Percentiles rank a stretch among this genome's conserved stretches.
Evolutionary conservation across 805 yeast species (phyloP).

Genomic region (Spencermartinsiella europaea): DNA sequence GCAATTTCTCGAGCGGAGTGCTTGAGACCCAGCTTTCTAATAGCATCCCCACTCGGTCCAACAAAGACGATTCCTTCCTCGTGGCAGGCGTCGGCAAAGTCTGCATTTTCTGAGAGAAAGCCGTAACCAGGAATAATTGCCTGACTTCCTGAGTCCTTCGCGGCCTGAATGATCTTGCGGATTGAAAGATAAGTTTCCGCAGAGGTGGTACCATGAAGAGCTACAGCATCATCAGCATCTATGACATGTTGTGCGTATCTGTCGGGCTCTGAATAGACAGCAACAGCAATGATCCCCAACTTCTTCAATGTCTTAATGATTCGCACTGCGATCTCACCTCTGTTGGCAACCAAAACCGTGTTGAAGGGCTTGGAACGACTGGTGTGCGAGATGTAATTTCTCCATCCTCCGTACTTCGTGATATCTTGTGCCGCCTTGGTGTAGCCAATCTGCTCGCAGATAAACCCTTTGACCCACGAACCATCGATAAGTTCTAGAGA

Average conservation of each 20-base stretch:
- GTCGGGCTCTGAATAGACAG: constrained; percentile 89
- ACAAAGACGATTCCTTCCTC: constrained; percentile 83
- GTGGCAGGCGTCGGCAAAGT: constrained; percentile 83
- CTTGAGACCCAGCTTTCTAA: constrained; percentile 84
- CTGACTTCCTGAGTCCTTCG: constrained; percentile 76
- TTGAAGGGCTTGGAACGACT: constrained; percentile 59
- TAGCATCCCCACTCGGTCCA: constrained; percentile 95
- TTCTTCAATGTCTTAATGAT: constrained; percentile 84
- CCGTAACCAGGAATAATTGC: constrained; percentile 99
- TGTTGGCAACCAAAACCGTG: constrained; percentile 87
- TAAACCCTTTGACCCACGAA: constrained; percentile 83
- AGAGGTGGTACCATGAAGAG: constrained; percentile 76
- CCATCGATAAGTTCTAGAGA: constrained; percentile 80
- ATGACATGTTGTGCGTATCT: constrained; percentile 81
- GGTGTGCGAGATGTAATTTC: constrained; percentile 42
- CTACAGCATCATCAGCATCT: constrained; percentile 75
- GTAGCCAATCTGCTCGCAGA: constrained; percentile 90
- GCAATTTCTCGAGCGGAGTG: constrained; percentile 98
- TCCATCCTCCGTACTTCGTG: constrained; percentile 88
- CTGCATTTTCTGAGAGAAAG: constrained; percentile 93
- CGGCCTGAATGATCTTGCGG: constrained; percentile 82
- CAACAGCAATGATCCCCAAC: constrained; percentile 70
- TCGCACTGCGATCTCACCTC: constrained; percentile 97
- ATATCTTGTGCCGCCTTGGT: constrained; percentile 70
- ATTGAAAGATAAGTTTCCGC: constrained; percentile 85